Percentiles rank a stretch among this genome's conserved stretches.
Conservation (phyloP, 176 grass and related monocot species). For the Puccinellia tenuiflora region DNA sequence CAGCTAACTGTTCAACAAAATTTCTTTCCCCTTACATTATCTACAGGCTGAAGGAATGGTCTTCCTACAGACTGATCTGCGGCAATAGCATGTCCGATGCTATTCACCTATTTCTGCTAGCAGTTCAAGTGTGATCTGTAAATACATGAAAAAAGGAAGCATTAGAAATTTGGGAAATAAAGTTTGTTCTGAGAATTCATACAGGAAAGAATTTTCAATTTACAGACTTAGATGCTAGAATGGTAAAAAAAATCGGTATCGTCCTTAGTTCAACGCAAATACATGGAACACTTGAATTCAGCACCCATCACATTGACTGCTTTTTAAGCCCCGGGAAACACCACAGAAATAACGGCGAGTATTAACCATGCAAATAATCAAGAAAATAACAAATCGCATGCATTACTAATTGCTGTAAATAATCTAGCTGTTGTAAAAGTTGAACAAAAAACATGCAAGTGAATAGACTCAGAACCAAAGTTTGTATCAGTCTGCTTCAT, state of each 20-base stretch:
- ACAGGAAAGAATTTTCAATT: neutral
- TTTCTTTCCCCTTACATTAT: conserved; percentile 57
- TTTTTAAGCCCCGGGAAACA: neutral
- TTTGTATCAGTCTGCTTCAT: neutral
- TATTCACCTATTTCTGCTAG: neutral
- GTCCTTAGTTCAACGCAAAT: too few relatives aligned
- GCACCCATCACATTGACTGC: neutral
- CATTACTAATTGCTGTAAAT: too few relatives aligned
- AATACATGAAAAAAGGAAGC: neutral
- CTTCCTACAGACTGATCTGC: conserved; percentile 21
- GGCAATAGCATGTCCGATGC: conserved; percentile 3
- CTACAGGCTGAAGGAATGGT: neutral
- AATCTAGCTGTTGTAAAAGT: too few relatives aligned
- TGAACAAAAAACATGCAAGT: too few relatives aligned
- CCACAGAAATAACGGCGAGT: neutral
- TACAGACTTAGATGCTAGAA: neutral
- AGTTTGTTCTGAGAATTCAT: neutral
- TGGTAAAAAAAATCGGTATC: too few relatives aligned
- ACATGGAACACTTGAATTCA: neutral
- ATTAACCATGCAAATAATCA: neutral
- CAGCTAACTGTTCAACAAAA: conserved; percentile 39
- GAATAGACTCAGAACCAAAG: too few relatives aligned
- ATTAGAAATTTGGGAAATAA: conserved; percentile 10
- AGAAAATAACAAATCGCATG: too few relatives aligned
- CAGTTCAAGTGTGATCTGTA: neutral